A percentile compares a stretch with the other conserved stretches of the same genome.
Evolutionary conservation across 306 rosid genomes (phyloP).

Genomic region (Crotalaria pallida): DNA sequence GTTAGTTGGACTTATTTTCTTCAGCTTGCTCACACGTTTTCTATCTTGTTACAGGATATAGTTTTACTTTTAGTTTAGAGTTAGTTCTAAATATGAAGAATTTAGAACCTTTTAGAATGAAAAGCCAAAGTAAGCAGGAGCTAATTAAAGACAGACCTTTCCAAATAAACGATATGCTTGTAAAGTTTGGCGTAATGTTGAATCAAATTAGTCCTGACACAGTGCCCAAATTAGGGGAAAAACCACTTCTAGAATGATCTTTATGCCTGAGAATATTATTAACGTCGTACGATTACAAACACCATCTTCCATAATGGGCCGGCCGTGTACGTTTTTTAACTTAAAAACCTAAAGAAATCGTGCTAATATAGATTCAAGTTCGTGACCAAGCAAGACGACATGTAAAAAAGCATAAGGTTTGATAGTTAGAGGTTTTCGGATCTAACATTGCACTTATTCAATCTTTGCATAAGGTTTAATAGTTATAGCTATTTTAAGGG

Average conservation of each 20-base stretch:
- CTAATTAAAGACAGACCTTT: constrained; percentile 8
- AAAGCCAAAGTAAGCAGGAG: constrained; percentile 11
- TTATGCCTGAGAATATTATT: neutral
- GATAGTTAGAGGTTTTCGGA: too few species aligned
- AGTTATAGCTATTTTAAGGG: too few species aligned
- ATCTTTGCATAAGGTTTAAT: too few species aligned
- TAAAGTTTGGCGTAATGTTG: constrained; percentile 40
- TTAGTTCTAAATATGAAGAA: neutral
- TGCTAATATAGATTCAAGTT: neutral
- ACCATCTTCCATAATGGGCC: neutral
- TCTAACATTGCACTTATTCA: too few species aligned
- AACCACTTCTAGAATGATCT: constrained; percentile 14
- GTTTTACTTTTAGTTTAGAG: neutral
- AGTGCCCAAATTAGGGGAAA: constrained; percentile 22
- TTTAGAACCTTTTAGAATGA: neutral
- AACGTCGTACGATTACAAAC: neutral
- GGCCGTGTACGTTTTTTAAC: neutral
- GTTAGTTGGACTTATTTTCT: constrained; percentile 42
- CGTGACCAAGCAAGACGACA: neutral
- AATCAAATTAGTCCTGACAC: constrained; percentile 35
- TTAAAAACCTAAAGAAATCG: neutral
- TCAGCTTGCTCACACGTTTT: constrained; percentile 26
- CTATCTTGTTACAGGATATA: neutral
- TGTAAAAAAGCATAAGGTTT: too few species aligned
- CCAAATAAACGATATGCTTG: constrained; percentile 3